Evolutionary conservation across 2,329 filamentous ascomycete species (phyloP), one percentile per base, ranked within the genome.

Genomic region (Pyrenochaeta sp.): DNA sequence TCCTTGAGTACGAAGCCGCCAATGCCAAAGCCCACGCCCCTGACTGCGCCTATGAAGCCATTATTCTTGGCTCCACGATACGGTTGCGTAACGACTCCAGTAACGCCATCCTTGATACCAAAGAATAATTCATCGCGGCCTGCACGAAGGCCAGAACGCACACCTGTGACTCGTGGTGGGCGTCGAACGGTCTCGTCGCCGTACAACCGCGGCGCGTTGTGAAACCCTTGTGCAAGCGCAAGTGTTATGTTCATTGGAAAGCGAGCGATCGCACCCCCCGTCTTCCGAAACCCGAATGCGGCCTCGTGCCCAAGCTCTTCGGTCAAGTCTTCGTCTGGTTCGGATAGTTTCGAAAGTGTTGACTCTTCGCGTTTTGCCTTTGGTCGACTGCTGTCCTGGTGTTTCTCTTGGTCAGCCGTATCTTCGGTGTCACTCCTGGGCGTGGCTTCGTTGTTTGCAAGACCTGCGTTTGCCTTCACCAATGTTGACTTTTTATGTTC

Each of bases 131-230:
- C 87, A 53, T 82, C 77, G 5, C 85, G 78, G 0, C 86, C 86
- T 0, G 87, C 87, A 32, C 79, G 80, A 15, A 78, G 76, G 0
- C 88, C 88, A 2, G 86, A 89, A 44, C 81, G 79, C 51, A 90
- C 81, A 2, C 87, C 88, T 0, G 86, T 90, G 36, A 90, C 84
- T 7, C 86, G 82, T 1, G 81, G 81, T 1, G 86, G 85, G 1
- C 82, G 81, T 3, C 88, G 82, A 1, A 91, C 88, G 1, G 87
- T 90, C 43, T 85, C 82, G 63, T 91, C 88, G 12, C 87, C 88
- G 61, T 90, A 91, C 0, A 91, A 78, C 2, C 87, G 82, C 1
- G 88, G 88, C 0, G 86, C 87, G 59, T 90, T 90, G 69, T 90
- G 87, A 58, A 90, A 90, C 1, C 87, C 88, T 66, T 90, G 87